These are phyloP conservation scores for Salix caprea DNA, from an alignment of 345 rosid species.

Conservation along the genomic window DNA sequence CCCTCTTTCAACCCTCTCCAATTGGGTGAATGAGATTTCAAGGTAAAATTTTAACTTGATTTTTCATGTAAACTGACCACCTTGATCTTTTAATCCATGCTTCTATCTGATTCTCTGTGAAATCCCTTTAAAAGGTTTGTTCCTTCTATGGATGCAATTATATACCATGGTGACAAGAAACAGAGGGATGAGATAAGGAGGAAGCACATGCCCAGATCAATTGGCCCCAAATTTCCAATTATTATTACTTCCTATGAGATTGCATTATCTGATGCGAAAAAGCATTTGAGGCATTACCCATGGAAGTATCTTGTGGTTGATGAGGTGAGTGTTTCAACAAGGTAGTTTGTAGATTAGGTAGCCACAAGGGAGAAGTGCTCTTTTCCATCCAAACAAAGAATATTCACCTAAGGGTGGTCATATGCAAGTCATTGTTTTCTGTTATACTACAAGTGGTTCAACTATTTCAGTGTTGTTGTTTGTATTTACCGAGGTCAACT, in stretches of 20 bases:
- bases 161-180: conserved; percentile 77
- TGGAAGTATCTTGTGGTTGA: conserved; percentile 97
- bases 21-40: conserved; percentile 81
- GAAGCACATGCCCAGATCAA: conserved; percentile 61
- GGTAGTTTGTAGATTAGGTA: neutral
- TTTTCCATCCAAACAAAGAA: neutral
- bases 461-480: neutral
- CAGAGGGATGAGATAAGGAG: conserved; percentile 60
- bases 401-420: neutral
- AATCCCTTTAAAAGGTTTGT: conserved; percentile 48
- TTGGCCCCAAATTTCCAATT: conserved; percentile 82
- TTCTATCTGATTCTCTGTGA: neutral
- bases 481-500: neutral
- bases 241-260: conserved; percentile 87
- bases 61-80: conserved; percentile 3
- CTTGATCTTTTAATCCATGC: neutral
- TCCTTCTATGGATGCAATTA: conserved; percentile 65
- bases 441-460: too few species aligned
- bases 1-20: conserved; percentile 95
- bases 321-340: conserved; percentile 51
- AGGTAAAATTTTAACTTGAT: conserved; percentile 39
- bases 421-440: neutral
- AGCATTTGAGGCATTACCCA: conserved; percentile 49
- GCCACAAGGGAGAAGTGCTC: neutral
- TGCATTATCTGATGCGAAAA: conserved; percentile 74